Evolutionary conservation across 139 green algal genomes (phyloP).

Genomic region (Volvox reticuliferus): DNA sequence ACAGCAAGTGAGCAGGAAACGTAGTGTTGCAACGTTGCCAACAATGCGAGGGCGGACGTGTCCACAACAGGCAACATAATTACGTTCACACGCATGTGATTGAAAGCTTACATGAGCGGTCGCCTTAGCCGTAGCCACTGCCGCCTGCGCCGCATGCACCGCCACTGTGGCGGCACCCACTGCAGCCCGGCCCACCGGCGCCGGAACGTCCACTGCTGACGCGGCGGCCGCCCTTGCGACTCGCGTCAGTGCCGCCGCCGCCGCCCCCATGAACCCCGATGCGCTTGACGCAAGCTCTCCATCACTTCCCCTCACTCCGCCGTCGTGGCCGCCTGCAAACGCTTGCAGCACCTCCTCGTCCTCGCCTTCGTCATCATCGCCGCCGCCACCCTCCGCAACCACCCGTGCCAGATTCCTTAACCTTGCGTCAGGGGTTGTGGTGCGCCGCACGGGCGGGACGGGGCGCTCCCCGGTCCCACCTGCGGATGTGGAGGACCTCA

Average conservation of each 20-base stretch:
- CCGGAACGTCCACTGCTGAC: neutral
- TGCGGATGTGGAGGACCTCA: too few species aligned
- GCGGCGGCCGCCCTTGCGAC: neutral
- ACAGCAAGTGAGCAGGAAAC: too few species aligned
- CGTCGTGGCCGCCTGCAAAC: neutral
- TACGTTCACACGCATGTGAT: too few species aligned
- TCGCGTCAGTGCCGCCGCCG: neutral
- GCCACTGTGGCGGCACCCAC: neutral
- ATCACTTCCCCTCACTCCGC: neutral
- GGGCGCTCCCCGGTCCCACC: neutral
- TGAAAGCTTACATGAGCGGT: neutral
- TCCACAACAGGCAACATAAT: too few species aligned
- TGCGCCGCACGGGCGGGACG: neutral
- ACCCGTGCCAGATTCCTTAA: neutral
- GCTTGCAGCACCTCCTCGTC: neutral
- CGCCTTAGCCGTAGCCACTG: neutral
- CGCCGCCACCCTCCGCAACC: constrained; percentile 22
- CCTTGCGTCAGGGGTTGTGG: neutral
- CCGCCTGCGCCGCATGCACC: neutral
- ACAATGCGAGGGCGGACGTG: too few species aligned
- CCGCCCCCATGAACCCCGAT: neutral
- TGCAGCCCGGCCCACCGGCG: neutral
- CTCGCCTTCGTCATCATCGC: neutral
- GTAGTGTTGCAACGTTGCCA: too few species aligned
- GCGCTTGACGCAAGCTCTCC: too few species aligned